Evolutionary conservation across 371 early-diverging fungal genomes (phyloP).

Genomic region (Haplosporangium sp.): DNA sequence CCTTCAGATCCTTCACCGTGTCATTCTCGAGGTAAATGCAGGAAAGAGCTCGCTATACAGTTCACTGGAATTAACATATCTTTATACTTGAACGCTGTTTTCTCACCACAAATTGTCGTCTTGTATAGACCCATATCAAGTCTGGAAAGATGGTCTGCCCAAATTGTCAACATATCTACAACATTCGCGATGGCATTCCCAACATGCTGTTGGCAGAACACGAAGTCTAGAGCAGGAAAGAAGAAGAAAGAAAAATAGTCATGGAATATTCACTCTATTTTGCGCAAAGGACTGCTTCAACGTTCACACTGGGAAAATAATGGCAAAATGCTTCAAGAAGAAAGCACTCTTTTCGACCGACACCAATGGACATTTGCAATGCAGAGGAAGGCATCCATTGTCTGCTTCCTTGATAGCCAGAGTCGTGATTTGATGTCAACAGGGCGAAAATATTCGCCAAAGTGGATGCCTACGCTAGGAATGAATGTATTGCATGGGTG

Average conservation of each 20-base stretch:
- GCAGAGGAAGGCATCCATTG: no score
- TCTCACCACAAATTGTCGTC: neutral
- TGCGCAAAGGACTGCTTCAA: no score
- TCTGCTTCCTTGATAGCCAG: no score
- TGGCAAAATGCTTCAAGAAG: no score
- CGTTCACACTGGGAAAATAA: no score
- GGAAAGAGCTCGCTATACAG: neutral
- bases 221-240: slow-evolving; percentile 76
- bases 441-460: no score
- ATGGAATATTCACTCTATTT: neutral
- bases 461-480: no score
- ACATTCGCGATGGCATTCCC: slow-evolving; percentile 93
- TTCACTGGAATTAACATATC: no score
- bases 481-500: no score
- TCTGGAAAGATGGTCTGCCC: slow-evolving; percentile 93
- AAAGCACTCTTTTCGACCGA: no score
- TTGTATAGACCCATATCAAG: slow-evolving; percentile 79
- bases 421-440: no score
- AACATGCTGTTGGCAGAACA: slow-evolving; percentile 97
- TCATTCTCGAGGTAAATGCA: slow-evolving; percentile 80
- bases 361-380: no score
- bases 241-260: neutral
- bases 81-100: neutral
- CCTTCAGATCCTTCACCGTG: slow-evolving; percentile 78
- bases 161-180: slow-evolving; percentile 90